Conservation (phyloP, 352 stramenopile species). For the Globisporangium polare region DNA sequence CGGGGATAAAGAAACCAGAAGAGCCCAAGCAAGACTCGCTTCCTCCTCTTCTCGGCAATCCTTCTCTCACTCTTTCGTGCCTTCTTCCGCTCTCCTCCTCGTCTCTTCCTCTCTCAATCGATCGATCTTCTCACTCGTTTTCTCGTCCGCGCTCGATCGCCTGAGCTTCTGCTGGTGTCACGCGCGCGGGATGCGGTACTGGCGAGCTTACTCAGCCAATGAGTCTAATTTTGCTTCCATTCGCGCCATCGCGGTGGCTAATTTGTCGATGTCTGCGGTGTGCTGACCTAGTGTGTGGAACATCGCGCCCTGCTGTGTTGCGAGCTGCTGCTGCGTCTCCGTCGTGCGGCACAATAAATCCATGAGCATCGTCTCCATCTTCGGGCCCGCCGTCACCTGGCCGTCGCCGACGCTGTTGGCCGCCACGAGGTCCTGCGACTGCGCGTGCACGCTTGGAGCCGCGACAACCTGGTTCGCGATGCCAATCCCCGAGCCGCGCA, state of each 20-base stretch:
- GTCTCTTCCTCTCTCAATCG: conserved; percentile 2
- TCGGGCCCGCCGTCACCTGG: conserved; percentile 76
- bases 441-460: conserved; percentile 29
- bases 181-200: not conserved
- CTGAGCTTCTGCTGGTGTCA: not conserved
- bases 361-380: conserved; percentile 91
- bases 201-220: conserved; percentile 56
- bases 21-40: conserved; percentile 2
- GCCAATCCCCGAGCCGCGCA: conserved; percentile 64
- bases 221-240: conserved; percentile 89
- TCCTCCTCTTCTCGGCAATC: not conserved
- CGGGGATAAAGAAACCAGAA: conserved; percentile 25
- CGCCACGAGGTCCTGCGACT: conserved; percentile 80
- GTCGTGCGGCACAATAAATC: conserved; percentile 85
- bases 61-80: not conserved
- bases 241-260: conserved; percentile 79
- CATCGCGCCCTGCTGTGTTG: conserved; percentile 87
- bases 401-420: conserved; percentile 71
- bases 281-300: conserved; percentile 90
- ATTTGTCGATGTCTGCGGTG: conserved; percentile 86
- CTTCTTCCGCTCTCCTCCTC: not conserved
- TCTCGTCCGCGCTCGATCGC: not conserved
- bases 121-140: not conserved
- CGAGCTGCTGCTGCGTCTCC: conserved; percentile 88
- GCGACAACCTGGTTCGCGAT: conserved; percentile 80